A percentile compares a stretch with the other conserved stretches of the same genome.
These are phyloP conservation scores for Wickerhamiella kurtzmanii DNA, from an alignment of 805 yeast genomes.

Conservation along the genomic window DNA sequence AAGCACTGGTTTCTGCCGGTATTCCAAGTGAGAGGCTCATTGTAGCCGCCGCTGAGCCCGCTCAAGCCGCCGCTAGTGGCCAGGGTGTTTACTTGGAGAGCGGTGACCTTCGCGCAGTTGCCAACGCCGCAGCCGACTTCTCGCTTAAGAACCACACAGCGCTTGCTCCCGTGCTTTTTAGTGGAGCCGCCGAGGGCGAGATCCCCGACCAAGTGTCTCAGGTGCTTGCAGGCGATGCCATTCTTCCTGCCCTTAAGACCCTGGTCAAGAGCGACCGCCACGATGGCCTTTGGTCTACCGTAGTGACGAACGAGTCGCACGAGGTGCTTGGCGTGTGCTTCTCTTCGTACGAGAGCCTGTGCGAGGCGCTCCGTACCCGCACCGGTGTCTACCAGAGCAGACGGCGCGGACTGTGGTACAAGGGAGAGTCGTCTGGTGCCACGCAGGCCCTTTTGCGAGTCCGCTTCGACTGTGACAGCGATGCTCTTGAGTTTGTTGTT, in stretches of 20 bases:
- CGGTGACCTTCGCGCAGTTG: background rate
- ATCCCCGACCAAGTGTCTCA: background rate
- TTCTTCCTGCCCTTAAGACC: background rate
- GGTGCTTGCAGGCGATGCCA: background rate
- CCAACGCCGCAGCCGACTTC: background rate
- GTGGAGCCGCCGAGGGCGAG: background rate
- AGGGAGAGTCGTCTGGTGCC: constrained; percentile 94
- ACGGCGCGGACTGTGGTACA: constrained; percentile 82
- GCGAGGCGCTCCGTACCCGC: constrained; percentile 63
- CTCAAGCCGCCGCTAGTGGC: background rate
- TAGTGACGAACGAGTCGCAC: constrained; percentile 57
- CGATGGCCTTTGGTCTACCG: constrained; percentile 75
- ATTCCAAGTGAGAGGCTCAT: background rate
- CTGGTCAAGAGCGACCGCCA: constrained; percentile 41
- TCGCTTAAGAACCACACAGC: background rate
- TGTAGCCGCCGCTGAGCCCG: background rate
- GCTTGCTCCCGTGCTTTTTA: background rate
- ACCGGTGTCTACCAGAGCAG: constrained; percentile 93
- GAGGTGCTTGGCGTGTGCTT: constrained; percentile 81
- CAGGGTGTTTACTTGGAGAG: background rate
- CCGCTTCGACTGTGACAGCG: constrained; percentile 82
- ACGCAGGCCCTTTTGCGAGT: constrained; percentile 61
- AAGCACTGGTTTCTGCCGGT: background rate
- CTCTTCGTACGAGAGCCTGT: constrained; percentile 70
- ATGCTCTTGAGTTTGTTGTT: constrained; percentile 76